phyloP scores from a whole-genome alignment of 1,139 yeast genomes.

The Candida pseudoviswanathii region DNA sequence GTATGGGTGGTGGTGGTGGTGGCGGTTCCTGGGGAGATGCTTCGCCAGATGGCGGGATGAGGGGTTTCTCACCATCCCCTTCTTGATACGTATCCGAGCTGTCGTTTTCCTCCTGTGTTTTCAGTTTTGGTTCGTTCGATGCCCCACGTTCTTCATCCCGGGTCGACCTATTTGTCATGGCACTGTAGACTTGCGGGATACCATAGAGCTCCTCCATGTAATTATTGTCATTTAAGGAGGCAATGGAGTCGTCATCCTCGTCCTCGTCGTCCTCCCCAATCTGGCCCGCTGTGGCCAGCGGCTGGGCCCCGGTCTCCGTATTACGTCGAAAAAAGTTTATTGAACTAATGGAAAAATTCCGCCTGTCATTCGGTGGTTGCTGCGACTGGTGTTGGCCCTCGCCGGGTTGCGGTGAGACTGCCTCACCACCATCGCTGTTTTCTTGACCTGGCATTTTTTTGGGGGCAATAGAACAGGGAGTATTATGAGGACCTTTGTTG shows the following conservation, averaged over 20 bases:
- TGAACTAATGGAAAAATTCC: neutral
- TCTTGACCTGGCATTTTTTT: neutral
- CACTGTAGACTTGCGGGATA: slow-evolving; percentile 11
- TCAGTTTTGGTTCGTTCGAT: neutral
- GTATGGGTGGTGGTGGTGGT: slow-evolving; percentile 7
- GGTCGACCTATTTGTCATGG: slow-evolving; percentile 3
- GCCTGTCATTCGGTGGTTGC: neutral
- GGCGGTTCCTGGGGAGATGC: neutral
- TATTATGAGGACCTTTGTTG: neutral
- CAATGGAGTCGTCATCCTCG: slow-evolving; percentile 8
- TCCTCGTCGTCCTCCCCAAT: slow-evolving; percentile 2
- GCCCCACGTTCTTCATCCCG: slow-evolving; percentile 13
- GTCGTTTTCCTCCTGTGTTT: neutral
- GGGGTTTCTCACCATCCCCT: neutral
- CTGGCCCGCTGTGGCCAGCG: too few relatives aligned
- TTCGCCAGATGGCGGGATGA: slow-evolving; percentile 13
- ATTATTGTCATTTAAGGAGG: neutral
- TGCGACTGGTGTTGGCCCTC: neutral
- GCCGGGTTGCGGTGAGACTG: neutral
- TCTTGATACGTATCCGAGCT: slow-evolving; percentile 1
- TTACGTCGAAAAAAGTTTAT: neutral
- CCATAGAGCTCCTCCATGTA: slow-evolving; percentile 18
- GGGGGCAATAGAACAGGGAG: too few relatives aligned
- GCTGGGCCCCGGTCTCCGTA: neutral
- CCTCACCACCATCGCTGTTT: neutral